phyloP scores from a whole-genome alignment of 495 filamentous ascomycete genomes.

The Aeminium ludgeri region DNA sequence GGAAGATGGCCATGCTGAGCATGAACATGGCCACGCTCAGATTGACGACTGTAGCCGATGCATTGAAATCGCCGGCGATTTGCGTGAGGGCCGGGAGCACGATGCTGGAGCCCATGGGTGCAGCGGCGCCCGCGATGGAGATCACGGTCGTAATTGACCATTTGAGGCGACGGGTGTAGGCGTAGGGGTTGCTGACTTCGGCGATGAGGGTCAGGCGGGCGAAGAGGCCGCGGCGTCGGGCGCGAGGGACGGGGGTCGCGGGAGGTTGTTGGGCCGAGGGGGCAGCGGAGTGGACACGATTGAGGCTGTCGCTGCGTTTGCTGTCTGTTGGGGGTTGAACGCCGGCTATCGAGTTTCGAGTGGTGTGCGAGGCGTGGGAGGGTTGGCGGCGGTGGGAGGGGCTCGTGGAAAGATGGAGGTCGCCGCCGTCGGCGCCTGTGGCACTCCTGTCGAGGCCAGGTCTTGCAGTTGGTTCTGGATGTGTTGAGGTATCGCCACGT shows the following conservation, averaged over 20 bases:
- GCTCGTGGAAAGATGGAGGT: conserved; percentile 3
- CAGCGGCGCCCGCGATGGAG: conserved; percentile 54
- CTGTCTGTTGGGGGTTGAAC: conserved; percentile 2
- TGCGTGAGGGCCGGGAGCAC: conserved; percentile 66
- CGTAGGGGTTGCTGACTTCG: conserved; percentile 59
- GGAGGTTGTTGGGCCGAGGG: too few relatives aligned
- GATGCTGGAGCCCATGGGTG: conserved; percentile 73
- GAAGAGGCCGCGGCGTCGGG: conserved; percentile 58
- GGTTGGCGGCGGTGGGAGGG: background rate
- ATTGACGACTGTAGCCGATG: conserved; percentile 59
- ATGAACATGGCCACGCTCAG: conserved; percentile 76
- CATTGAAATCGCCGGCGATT: conserved; percentile 46
- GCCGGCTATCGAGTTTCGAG: conserved; percentile 1
- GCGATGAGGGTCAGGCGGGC: conserved; percentile 58
- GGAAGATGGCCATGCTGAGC: conserved; percentile 79
- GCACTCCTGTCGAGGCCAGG: too few relatives aligned
- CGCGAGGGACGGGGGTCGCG: conserved; percentile 50
- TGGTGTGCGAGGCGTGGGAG: background rate
- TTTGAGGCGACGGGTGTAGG: conserved; percentile 57
- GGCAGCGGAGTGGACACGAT: too few relatives aligned
- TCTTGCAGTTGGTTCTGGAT: too few relatives aligned
- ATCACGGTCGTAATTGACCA: conserved; percentile 75
- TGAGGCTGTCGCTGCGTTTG: background rate
- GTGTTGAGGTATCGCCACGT: background rate
- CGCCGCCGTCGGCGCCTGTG: too few relatives aligned